Conservation (phyloP, 1,139 yeast species). For the Petasospora rhodanensis region DNA sequence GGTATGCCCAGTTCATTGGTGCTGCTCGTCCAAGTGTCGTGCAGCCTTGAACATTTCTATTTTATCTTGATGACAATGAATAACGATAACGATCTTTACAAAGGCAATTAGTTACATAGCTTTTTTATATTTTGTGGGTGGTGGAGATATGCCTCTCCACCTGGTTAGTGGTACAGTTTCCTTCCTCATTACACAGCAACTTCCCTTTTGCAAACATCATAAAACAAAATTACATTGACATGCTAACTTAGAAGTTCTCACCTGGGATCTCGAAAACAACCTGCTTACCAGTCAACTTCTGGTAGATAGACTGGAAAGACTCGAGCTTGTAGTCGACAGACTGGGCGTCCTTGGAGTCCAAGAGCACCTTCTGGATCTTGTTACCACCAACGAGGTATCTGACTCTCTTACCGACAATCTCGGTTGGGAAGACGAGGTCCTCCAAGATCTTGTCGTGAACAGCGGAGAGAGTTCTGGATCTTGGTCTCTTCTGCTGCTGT, state of each 20-base stretch:
- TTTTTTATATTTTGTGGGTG: too few relatives aligned
- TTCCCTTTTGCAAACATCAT: too few relatives aligned
- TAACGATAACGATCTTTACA: too few relatives aligned
- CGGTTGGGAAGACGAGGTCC: constrained; percentile 99
- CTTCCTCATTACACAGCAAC: too few relatives aligned
- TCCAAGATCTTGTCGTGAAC: constrained; percentile 98
- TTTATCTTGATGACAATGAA: too few relatives aligned
- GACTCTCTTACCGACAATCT: constrained; percentile 98
- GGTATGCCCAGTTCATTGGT: too few relatives aligned
- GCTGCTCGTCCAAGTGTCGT: too few relatives aligned
- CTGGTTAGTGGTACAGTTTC: too few relatives aligned
- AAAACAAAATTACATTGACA: constrained; percentile 7
- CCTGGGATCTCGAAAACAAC: constrained; percentile 97
- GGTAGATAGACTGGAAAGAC: constrained; percentile 98
- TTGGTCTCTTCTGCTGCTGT: constrained; percentile 98
- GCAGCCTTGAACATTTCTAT: too few relatives aligned
- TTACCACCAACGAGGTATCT: constrained; percentile 99
- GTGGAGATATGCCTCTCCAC: too few relatives aligned
- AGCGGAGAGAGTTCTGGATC: constrained; percentile 98
- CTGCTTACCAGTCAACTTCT: constrained; percentile 98
- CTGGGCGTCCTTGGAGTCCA: constrained; percentile 97
- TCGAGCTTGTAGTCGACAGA: constrained; percentile 98
- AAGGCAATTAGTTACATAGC: too few relatives aligned
- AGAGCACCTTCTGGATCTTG: constrained; percentile 97
- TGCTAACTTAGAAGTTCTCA: constrained; percentile 50